Conservation (phyloP, 257 asterid genomes). For the Ilex aquifolium region DNA sequence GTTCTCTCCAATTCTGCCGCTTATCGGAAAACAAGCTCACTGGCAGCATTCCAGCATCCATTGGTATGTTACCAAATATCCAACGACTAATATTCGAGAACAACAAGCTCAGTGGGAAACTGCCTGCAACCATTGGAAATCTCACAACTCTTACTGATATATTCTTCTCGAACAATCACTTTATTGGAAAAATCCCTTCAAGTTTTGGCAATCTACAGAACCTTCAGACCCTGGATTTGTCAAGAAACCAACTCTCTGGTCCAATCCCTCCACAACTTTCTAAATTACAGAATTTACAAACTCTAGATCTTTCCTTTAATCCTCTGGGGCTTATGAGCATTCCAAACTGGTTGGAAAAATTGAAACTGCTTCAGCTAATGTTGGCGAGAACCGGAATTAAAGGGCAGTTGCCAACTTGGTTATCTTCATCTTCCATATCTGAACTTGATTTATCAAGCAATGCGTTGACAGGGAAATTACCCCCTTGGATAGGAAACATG, state of each 20-base stretch:
- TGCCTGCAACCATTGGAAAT: constrained; percentile 51
- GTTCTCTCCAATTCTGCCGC: constrained; percentile 28
- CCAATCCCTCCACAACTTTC: constrained; percentile 37
- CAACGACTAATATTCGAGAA: constrained; percentile 40
- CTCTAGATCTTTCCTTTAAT: constrained; percentile 50
- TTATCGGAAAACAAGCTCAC: constrained; percentile 45
- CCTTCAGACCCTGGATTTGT: constrained; percentile 38
- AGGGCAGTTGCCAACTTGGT: constrained; percentile 48
- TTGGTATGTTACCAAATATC: constrained; percentile 31
- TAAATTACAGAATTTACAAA: constrained; percentile 28
- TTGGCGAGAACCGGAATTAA: constrained; percentile 49
- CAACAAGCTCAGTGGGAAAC: constrained; percentile 47
- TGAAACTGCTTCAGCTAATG: constrained; percentile 29
- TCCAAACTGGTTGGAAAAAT: constrained; percentile 39
- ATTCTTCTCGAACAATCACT: constrained; percentile 47
- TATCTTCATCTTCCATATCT: constrained; percentile 41
- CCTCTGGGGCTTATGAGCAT: constrained; percentile 37
- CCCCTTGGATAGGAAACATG: constrained; percentile 66
- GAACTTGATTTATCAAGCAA: constrained; percentile 58
- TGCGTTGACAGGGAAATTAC: constrained; percentile 44
- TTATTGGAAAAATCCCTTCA: constrained; percentile 48
- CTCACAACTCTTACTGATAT: constrained; percentile 29
- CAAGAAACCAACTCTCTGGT: constrained; percentile 42
- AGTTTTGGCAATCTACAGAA: constrained; percentile 40
- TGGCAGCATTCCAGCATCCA: constrained; percentile 47